A percentile compares a stretch with the other conserved stretches of the same genome.
Evolutionary conservation across 2,329 filamentous ascomycete genomes (phyloP).

Genomic region (Alternaria sp.): DNA sequence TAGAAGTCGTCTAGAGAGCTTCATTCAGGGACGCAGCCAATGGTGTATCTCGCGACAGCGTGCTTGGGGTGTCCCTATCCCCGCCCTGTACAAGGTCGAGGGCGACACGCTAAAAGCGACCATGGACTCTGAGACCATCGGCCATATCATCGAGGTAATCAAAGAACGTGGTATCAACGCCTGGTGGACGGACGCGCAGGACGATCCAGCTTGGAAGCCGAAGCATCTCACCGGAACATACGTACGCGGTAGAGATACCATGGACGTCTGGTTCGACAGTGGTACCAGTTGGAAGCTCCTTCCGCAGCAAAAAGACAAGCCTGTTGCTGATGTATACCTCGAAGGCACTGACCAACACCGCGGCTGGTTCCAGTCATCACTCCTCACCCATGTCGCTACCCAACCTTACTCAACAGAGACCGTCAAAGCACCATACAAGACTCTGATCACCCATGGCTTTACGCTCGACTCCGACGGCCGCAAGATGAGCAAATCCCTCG

Average conservation of each 20-base stretch:
- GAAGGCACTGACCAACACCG: constrained; percentile 96
- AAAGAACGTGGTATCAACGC: constrained; percentile 81
- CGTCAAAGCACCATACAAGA: constrained; percentile 75
- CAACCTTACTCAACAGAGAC: constrained; percentile 44
- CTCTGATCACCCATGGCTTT: constrained; percentile 94
- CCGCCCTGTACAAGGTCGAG: constrained; percentile 76
- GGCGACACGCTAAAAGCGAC: constrained; percentile 69
- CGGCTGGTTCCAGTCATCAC: constrained; percentile 97
- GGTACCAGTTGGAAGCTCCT: constrained; percentile 83
- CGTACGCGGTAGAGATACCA: constrained; percentile 85
- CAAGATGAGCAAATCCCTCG: constrained; percentile 98
- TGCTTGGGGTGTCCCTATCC: constrained; percentile 96
- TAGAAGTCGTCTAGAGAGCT: constrained; percentile 77
- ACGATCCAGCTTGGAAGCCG: constrained; percentile 80
- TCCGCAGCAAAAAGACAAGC: constrained; percentile 35
- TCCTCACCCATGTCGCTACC: constrained; percentile 81
- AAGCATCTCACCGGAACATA: constrained; percentile 66
- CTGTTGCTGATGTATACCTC: constrained; percentile 82
- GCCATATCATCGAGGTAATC: constrained; percentile 83
- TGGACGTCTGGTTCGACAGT: constrained; percentile 99
- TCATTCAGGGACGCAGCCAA: constrained; percentile 85
- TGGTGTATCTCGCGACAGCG: constrained; percentile 98
- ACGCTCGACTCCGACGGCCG: constrained; percentile 87
- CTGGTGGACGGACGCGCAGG: constrained; percentile 85
- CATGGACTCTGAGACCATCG: constrained; percentile 79